phyloP scores from a whole-genome alignment of 805 yeast species.

The Lachancea kluyveri region DNA sequence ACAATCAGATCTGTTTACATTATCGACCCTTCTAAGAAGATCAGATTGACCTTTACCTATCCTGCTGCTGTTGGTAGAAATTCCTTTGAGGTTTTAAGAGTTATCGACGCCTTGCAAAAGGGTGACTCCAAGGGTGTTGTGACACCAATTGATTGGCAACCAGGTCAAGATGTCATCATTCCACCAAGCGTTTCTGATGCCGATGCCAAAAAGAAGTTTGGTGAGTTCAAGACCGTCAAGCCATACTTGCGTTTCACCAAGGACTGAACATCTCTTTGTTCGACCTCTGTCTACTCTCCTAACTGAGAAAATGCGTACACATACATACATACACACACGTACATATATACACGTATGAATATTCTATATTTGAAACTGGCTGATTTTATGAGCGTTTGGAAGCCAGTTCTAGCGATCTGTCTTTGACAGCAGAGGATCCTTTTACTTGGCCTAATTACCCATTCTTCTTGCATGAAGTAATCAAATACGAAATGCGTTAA shows the following conservation, averaged over 20 bases:
- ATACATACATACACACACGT: too few relatives aligned
- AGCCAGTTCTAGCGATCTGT: too few relatives aligned
- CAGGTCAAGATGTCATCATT: slow-evolving; percentile 86
- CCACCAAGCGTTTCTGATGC: slow-evolving; percentile 81
- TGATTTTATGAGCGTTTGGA: too few relatives aligned
- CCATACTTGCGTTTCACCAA: slow-evolving; percentile 80
- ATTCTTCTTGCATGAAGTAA: too few relatives aligned
- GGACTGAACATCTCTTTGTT: too few relatives aligned
- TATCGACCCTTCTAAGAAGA: slow-evolving; percentile 85
- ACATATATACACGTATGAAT: too few relatives aligned
- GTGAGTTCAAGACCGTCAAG: slow-evolving; percentile 78
- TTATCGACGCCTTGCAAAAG: slow-evolving; percentile 78
- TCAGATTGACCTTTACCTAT: slow-evolving; percentile 79
- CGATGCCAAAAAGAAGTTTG: slow-evolving; percentile 75
- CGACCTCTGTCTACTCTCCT: too few relatives aligned
- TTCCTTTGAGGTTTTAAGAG: slow-evolving; percentile 87
- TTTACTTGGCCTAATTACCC: too few relatives aligned
- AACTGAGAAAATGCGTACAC: too few relatives aligned
- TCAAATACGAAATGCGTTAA: too few relatives aligned
- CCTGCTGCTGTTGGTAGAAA: slow-evolving; percentile 95
- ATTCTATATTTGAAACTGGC: too few relatives aligned
- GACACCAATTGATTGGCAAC: slow-evolving; percentile 88
- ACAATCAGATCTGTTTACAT: slow-evolving; percentile 91
- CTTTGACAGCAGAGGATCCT: too few relatives aligned
- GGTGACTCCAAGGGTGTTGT: slow-evolving; percentile 80